Evolutionary conservation across 139 green algal species (phyloP), one percentile per base, ranked within the genome.

Genomic region (Tetratostichococcus sp.): DNA sequence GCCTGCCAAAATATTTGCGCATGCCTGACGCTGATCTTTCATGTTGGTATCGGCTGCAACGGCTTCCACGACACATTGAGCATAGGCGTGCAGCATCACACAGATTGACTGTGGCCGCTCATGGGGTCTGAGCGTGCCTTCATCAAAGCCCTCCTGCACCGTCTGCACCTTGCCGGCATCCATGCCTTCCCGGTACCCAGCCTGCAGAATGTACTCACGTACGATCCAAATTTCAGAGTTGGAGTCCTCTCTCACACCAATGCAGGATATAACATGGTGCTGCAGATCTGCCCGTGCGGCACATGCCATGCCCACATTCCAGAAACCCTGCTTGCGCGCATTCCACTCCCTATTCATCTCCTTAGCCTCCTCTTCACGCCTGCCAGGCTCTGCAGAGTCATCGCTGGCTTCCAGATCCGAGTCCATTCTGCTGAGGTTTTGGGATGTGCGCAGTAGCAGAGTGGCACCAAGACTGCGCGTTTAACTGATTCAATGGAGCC

Each of bases 301-400:
- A 50, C 8, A 50, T 50, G 8, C 14, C 39, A 50, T 1, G 1
- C 69, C 34, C 43, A 81, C 77, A 31, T 81, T 81, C 35, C 72
- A 81, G n/a, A 71, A 81, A 19, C 68, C 35, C 65, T 77, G 65
- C 11, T 70, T 39, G 0, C 77, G 65, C 0, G 71, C 43, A n/a
- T 74, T 34, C 77, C 77, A 81, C 43, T 81, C 77, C 19, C 77
- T 32, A 42, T 81, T 43, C 26, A 81, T 65, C 65, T 73, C 70
- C 16, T 33, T 26, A 26, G 22, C 50, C 19, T 62, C 50, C 50
- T 62, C 50, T 8, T 26, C 14, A 17, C 50, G 11, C 2, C 50
- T 62, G 14, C 14, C 17, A 2, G 22, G 50, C 50, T 26, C 50
- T 2, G 14, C 50, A n/a, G 19, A 2, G 19, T 26, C 50, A 26